Base-by-base conservation (phyloP, 2,329 filamentous ascomycete species). In the Exophiala calicioides region DNA sequence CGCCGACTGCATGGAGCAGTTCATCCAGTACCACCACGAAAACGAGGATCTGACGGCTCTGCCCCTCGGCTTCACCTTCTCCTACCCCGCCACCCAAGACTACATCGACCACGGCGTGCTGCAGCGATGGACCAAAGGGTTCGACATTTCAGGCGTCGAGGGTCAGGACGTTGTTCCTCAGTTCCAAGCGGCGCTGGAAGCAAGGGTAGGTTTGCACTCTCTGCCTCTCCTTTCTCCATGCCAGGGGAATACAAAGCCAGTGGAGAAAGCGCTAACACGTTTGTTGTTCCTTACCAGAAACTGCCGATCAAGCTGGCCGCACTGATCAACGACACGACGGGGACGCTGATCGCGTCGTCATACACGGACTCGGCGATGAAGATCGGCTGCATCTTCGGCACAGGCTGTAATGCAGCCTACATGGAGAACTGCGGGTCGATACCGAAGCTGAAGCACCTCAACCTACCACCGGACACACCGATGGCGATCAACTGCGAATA, bases 401-500 rank as follows among this genome's bases (percentile, higher is more conserved):
- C 93, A 9, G 93, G 93, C 50, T 96, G 93, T 74, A 98, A 98
- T 63, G 93, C 91, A 30, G 93, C 93, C 29, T 98, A 98, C 74
- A 95, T 98, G 86, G 93, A 98, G 71, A 73, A 94, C 62, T 88
- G 82, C 56, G 90, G 89, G 56, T 88, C 85, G 9, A 89, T 98
- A 56, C 91, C 90, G 56, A 98, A 98, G 77, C 81, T 98, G 44
- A 88, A 86, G 8, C 83, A 96, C 72, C 80, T 95, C 77, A 93
- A 94, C 62, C 80, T 97, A 27, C 86, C 90, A 38, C 76, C 88
- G 0, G 84, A 93, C 52, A 82, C 82, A 51, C 89, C 85, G 35
- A 94, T 96, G 78, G 90, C 89, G 41, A 95, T 97, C 74, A 96
- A 96, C 76, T 96, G 90, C 74, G 91, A 97, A 69, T 96, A 90